phyloP scores from a whole-genome alignment of 371 early-diverging fungal genomes.

The Mortierella polycephala region DNA sequence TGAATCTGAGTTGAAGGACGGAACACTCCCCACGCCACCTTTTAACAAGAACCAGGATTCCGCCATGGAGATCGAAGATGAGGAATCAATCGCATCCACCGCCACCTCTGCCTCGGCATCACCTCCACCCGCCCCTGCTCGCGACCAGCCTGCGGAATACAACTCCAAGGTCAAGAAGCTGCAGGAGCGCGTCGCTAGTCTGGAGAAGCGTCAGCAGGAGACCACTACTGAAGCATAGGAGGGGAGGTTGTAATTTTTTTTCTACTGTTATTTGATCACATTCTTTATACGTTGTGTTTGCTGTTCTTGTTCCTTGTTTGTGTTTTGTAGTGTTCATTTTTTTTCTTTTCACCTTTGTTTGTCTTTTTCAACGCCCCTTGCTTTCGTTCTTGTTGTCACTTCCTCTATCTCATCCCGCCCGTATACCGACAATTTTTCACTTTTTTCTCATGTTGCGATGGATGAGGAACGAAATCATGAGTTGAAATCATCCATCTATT shows the following conservation, averaged over 20 bases:
- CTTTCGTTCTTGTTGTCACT: background rate
- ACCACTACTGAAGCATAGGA: constrained; percentile 14
- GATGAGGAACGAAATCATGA: too few relatives aligned
- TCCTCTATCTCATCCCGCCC: background rate
- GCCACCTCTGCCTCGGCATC: constrained; percentile 11
- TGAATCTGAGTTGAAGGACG: constrained; percentile 29
- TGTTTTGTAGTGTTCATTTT: too few relatives aligned
- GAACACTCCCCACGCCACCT: constrained; percentile 51
- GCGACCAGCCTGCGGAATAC: constrained; percentile 31
- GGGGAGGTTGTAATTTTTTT: background rate
- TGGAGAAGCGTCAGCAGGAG: constrained; percentile 49
- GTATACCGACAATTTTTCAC: background rate
- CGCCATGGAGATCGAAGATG: constrained; percentile 48
- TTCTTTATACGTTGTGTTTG: background rate
- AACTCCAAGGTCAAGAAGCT: constrained; percentile 38
- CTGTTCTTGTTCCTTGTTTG: too few relatives aligned
- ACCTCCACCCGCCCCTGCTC: constrained; percentile 12
- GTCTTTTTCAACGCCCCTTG: background rate
- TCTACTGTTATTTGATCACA: background rate
- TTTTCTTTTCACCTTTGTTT: background rate
- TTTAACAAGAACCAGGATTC: constrained; percentile 49
- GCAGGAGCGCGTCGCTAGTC: constrained; percentile 36
- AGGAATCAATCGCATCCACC: constrained; percentile 19
- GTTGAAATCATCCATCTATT: too few relatives aligned
- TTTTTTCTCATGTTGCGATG: background rate